Evolutionary conservation across 2,329 filamentous ascomycete species (phyloP).

Genomic region (Ascomycota sp.): DNA sequence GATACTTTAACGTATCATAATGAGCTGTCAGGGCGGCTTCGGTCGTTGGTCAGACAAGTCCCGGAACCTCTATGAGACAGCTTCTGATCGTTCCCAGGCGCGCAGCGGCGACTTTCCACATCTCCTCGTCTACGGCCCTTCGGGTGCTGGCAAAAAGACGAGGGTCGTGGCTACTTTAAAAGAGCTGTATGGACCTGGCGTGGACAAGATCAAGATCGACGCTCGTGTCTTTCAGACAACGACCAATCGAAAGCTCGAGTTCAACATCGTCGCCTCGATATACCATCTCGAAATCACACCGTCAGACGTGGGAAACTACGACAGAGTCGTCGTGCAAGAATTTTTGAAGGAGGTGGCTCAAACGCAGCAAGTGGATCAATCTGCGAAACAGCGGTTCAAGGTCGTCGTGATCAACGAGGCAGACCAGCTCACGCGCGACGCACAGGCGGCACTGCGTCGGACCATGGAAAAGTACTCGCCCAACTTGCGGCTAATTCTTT

Average conservation of each 20-base stretch:
- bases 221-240: slow-evolving; percentile 90
- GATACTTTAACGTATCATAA: slow-evolving; percentile 70
- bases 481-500: slow-evolving; percentile 73
- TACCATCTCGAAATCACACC: slow-evolving; percentile 98
- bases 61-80: not conserved
- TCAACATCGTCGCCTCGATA: slow-evolving; percentile 93
- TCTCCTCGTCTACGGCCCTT: slow-evolving; percentile 89
- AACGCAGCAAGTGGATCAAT: slow-evolving; percentile 93
- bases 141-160: slow-evolving; percentile 93
- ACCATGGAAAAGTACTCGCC: slow-evolving; percentile 99
- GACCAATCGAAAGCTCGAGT: slow-evolving; percentile 92
- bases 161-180: slow-evolving; percentile 88
- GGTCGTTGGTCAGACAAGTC: slow-evolving; percentile 49
- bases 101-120: slow-evolving; percentile 96
- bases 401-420: slow-evolving; percentile 99
- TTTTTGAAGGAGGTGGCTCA: slow-evolving; percentile 94
- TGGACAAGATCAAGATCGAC: slow-evolving; percentile 99
- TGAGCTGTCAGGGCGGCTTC: slow-evolving; percentile 70
- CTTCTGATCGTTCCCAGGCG: slow-evolving; percentile 34
- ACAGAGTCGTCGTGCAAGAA: slow-evolving; percentile 89
- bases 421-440: slow-evolving; percentile 81
- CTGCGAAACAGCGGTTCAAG: slow-evolving; percentile 85
- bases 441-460: slow-evolving; percentile 78
- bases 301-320: slow-evolving; percentile 88
- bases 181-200: slow-evolving; percentile 83